These are phyloP conservation scores for Argentina anserina DNA, from an alignment of 306 rosid species.

Conservation along the genomic window DNA sequence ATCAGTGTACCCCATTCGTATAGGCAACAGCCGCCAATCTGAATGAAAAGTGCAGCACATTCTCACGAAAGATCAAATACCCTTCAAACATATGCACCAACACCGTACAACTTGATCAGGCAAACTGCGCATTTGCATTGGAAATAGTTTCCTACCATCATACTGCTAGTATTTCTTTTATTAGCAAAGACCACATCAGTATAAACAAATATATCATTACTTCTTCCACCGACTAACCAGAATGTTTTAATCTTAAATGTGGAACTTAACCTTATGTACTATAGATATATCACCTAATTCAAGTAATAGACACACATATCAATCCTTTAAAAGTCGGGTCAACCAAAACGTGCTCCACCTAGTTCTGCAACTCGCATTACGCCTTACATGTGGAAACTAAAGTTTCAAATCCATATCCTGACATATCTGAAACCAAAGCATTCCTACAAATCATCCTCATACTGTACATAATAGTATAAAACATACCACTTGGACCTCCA, in stretches of 20 bases:
- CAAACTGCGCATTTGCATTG: neutral
- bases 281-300: neutral
- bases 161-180: neutral
- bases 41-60: slow-evolving; percentile 2
- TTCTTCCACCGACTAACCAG: neutral
- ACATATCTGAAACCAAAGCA: neutral
- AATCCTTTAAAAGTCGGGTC: neutral
- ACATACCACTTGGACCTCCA: slow-evolving; percentile 58
- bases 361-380: neutral
- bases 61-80: neutral
- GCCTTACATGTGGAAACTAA: neutral
- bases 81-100: neutral
- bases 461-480: neutral
- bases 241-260: neutral
- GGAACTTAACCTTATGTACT: neutral
- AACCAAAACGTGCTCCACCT: neutral
- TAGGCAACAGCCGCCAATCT: neutral
- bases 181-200: neutral
- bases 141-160: neutral
- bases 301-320: neutral
- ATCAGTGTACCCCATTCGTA: neutral
- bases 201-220: neutral
- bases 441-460: neutral
- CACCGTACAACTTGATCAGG: too few species aligned
- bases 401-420: neutral